Evolutionary conservation across 176 grass and related monocot genomes (phyloP).

Genomic region (Aegilops longissima): DNA sequence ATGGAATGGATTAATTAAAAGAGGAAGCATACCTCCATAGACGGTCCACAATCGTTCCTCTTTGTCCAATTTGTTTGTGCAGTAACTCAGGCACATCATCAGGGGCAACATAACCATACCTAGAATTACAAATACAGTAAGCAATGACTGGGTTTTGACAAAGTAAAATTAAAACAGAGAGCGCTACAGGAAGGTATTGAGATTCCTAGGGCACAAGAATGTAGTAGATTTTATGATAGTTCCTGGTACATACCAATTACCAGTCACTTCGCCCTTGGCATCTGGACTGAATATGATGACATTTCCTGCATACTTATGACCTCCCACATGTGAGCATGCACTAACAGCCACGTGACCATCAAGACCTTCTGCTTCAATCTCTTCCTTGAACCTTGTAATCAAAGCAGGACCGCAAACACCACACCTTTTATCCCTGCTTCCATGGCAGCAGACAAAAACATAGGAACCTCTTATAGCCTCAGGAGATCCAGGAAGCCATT

Average conservation of each 20-base stretch:
- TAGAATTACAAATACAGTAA: constrained; percentile 53
- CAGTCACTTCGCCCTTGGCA: constrained; percentile 61
- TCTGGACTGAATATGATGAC: constrained; percentile 77
- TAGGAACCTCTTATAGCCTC: constrained; percentile 69
- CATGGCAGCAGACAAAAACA: constrained; percentile 90
- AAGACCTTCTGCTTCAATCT: constrained; percentile 61
- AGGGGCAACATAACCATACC: constrained; percentile 98
- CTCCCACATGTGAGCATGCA: constrained; percentile 88
- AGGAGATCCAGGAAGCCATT: constrained; percentile 75
- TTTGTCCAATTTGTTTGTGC: constrained; percentile 69
- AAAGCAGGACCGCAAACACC: constrained; percentile 87
- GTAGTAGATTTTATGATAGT: neutral
- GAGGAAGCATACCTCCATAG: constrained; percentile 75
- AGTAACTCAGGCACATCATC: constrained; percentile 86
- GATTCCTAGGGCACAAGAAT: neutral
- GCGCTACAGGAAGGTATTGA: neutral
- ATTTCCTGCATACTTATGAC: constrained; percentile 98
- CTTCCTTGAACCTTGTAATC: constrained; percentile 79
- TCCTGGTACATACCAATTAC: constrained; percentile 80
- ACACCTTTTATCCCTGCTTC: constrained; percentile 87
- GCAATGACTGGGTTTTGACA: neutral
- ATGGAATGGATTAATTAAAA: constrained; percentile 16
- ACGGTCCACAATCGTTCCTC: constrained; percentile 68
- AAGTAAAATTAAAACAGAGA: neutral
- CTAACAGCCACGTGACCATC: constrained; percentile 66